These are phyloP conservation scores for Posidonia australis DNA, from an alignment of 106 monocot species.

Conservation along the genomic window DNA sequence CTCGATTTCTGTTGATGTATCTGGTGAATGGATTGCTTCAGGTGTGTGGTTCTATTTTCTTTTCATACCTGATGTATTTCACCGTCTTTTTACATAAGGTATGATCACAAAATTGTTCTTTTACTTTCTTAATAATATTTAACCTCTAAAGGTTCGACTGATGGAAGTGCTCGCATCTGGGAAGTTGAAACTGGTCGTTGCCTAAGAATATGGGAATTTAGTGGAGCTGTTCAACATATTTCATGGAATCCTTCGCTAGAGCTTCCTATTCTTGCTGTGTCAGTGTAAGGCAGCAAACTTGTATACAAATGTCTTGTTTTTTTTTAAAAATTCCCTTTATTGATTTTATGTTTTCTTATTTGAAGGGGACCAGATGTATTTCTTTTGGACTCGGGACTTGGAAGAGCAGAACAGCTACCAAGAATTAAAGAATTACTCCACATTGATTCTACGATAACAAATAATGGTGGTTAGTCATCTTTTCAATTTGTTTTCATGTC, in stretches of 20 bases:
- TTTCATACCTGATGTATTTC: not conserved
- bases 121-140: not conserved
- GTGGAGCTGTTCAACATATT: constrained; percentile 59
- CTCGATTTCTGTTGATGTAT: constrained; percentile 59
- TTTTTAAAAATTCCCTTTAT: not conserved
- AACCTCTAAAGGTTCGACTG: constrained; percentile 56
- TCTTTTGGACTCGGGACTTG: constrained; percentile 75
- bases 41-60: constrained; percentile 25
- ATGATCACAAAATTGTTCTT: not conserved
- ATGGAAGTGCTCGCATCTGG: constrained; percentile 89
- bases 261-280: constrained; percentile 63
- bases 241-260: constrained; percentile 85
- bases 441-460: constrained; percentile 18
- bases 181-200: constrained; percentile 88
- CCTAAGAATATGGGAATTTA: constrained; percentile 74
- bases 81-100: not conserved
- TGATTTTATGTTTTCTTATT: not conserved
- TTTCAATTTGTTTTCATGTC: not conserved
- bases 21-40: constrained; percentile 94
- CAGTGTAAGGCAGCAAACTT: constrained; percentile 35
- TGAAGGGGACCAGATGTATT: constrained; percentile 82
- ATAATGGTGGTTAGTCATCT: constrained; percentile 38
- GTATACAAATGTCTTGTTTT: not conserved
- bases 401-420: constrained; percentile 52
- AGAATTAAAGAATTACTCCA: constrained; percentile 53